Base-by-base conservation (phyloP, 164 flowering plant genomes). In the Houttuynia cordata region DNA sequence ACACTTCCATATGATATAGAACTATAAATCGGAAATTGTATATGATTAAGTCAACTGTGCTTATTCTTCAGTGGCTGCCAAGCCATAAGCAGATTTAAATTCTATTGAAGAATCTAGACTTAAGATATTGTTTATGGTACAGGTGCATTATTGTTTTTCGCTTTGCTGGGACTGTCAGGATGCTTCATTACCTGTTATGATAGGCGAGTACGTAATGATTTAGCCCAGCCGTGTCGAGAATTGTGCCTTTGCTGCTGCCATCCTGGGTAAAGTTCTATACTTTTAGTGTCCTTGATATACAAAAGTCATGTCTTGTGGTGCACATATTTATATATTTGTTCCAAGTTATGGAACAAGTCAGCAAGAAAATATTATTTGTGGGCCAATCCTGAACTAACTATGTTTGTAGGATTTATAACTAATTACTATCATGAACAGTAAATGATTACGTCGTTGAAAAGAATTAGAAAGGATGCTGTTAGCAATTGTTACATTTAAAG, bases 171-270 rank as follows among this genome's bases (percentile, higher is more conserved):
- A 54, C 64, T 88, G 53, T 94, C 93, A 57, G 99, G 99, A 13
- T 94, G 99, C 78, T 85, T 94, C 75, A 91, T 94, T 64, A 90
- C 97, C 59, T 94, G 99, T 69, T 94, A 86, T 75, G 99, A 94
- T 71, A 78, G 95, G 71, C 79, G 96, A 69, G 96, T 94, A 57
- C 85, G 97, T 23, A 91, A 70, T 72, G 99, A 94, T 79, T 78
- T 88, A 64, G 93, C 96, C 62, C 99, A 94, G 72, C 99, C 99
- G 59, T 94, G 99, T 73, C 79, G 97, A 68, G 99, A 94, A 68
- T 67, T 94, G 61, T 88, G 99, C 64, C 83, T 94, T 62, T 93
- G 97, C 73, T 93, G 97, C 81, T 94, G 99, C 69, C 99, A 90
- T 12, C 97, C 99, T 51, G 97, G 97, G 99, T 93, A 90, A 61